Conservation (phyloP, 2,329 filamentous ascomycete genomes). For the Hyphodiscus sp. region DNA sequence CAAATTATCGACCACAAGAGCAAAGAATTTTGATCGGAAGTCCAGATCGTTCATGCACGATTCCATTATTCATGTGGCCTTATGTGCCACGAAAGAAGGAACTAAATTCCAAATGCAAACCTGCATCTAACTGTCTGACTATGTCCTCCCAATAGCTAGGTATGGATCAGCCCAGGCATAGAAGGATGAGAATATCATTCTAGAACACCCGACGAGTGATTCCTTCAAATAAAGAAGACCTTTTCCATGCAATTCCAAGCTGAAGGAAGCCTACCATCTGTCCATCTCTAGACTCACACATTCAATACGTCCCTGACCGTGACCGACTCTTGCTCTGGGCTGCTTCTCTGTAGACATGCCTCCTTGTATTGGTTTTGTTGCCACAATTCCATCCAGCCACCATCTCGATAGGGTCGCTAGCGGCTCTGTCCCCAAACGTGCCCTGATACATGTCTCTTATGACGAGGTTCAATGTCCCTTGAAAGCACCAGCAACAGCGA, state of each 20-base stretch:
- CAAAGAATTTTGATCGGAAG: no score
- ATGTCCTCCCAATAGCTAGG: slow-evolving; percentile 5
- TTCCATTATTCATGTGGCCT: background rate
- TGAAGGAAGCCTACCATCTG: background rate
- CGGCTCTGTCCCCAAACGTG: no score
- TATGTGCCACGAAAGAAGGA: background rate
- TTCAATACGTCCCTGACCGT: background rate
- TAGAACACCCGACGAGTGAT: background rate
- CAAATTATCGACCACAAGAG: no score
- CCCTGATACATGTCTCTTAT: no score
- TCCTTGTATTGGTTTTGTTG: no score
- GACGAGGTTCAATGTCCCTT: no score
- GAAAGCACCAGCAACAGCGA: slow-evolving; percentile 63
- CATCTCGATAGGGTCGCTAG: no score
- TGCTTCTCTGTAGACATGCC: background rate
- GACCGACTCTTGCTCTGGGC: no score
- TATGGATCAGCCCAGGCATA: slow-evolving; percentile 7
- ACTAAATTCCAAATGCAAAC: background rate
- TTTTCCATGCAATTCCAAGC: background rate
- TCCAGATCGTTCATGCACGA: no score
- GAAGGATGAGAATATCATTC: background rate
- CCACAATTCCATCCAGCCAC: no score
- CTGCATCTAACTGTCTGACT: background rate
- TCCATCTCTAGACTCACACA: background rate
- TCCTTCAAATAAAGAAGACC: background rate